Percentiles rank a stretch among this genome's conserved stretches.
phyloP scores from a whole-genome alignment of 768 basidiomycete genomes.

The Tubosaeta sp. region DNA sequence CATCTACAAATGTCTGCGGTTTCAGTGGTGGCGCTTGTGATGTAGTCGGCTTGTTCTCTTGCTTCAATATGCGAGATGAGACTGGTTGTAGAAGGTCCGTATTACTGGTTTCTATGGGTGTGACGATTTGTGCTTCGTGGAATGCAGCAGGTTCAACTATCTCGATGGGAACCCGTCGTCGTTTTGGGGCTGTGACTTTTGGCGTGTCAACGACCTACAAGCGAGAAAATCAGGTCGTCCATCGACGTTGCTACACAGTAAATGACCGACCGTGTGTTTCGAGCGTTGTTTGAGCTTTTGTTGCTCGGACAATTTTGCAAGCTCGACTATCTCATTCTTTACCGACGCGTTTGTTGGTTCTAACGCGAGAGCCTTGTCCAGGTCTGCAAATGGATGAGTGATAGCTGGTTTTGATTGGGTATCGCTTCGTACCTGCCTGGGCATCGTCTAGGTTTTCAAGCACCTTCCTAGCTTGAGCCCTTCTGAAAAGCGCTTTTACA shows the following conservation, averaged over 20 bases:
- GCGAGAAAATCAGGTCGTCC: slow-evolving; percentile 6
- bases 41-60: slow-evolving; percentile 12
- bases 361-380: slow-evolving; percentile 49
- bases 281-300: slow-evolving; percentile 32
- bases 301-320: slow-evolving; percentile 37
- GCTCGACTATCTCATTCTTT: slow-evolving; percentile 55
- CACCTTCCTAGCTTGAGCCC: slow-evolving; percentile 66
- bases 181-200: slow-evolving; percentile 28
- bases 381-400: slow-evolving; percentile 42
- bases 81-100: slow-evolving; percentile 35
- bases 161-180: slow-evolving; percentile 61
- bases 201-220: slow-evolving; percentile 5
- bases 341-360: slow-evolving; percentile 66
- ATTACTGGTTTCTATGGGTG: slow-evolving; percentile 6
- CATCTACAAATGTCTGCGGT: slow-evolving; percentile 50
- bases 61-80: slow-evolving; percentile 33
- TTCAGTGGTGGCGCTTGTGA: slow-evolving; percentile 10
- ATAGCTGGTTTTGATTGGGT: background rate
- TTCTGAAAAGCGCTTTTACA: slow-evolving; percentile 76
- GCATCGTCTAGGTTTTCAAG: slow-evolving; percentile 57
- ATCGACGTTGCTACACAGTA: background rate
- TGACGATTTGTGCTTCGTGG: background rate
- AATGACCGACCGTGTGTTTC: slow-evolving; percentile 26
- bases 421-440: slow-evolving; percentile 43
- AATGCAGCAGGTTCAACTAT: slow-evolving; percentile 42